Conservation (phyloP, 2,329 filamentous ascomycete genomes). For the Metarhizium rileyi region DNA sequence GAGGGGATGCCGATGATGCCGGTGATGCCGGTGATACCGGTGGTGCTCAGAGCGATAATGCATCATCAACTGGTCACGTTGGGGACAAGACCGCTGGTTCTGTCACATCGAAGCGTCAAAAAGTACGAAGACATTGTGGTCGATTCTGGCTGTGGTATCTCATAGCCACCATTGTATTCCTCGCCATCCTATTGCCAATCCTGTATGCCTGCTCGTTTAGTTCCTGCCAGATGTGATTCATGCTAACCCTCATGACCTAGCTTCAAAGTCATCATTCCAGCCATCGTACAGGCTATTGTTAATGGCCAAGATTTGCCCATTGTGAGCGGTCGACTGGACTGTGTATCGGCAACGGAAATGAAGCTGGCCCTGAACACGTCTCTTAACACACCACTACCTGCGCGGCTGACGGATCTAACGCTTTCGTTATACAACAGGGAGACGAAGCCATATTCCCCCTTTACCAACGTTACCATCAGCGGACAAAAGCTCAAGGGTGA, state of each 20-base stretch:
- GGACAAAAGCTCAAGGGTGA: constrained; percentile 22
- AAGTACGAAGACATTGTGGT: constrained; percentile 29
- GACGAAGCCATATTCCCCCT: constrained; percentile 13
- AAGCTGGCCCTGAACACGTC: constrained; percentile 27
- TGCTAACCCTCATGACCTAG: constrained; percentile 16
- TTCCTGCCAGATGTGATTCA: constrained; percentile 1
- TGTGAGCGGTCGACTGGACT: constrained; percentile 23
- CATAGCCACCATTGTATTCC: constrained; percentile 28
- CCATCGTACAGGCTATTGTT: constrained; percentile 35
- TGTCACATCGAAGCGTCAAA: constrained; percentile 22
- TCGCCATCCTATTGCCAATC: constrained; percentile 35
- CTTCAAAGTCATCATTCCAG: constrained; percentile 36
- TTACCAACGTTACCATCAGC: constrained; percentile 10
- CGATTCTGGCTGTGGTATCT: constrained; percentile 35
- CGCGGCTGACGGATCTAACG: constrained; percentile 26
- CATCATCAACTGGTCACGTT: constrained; percentile 3
- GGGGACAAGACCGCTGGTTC: constrained; percentile 4
- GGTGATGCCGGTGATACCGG: not conserved
- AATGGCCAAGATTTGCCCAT: constrained; percentile 31
- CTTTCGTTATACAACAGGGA: constrained; percentile 32
- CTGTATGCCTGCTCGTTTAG: constrained; percentile 24
- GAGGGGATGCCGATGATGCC: not conserved
- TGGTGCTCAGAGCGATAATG: not conserved
- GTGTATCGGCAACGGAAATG: constrained; percentile 22
- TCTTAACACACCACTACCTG: constrained; percentile 27